Conservation (phyloP, 768 basidiomycete genomes). For the Kwoniella bestiolae region DNA sequence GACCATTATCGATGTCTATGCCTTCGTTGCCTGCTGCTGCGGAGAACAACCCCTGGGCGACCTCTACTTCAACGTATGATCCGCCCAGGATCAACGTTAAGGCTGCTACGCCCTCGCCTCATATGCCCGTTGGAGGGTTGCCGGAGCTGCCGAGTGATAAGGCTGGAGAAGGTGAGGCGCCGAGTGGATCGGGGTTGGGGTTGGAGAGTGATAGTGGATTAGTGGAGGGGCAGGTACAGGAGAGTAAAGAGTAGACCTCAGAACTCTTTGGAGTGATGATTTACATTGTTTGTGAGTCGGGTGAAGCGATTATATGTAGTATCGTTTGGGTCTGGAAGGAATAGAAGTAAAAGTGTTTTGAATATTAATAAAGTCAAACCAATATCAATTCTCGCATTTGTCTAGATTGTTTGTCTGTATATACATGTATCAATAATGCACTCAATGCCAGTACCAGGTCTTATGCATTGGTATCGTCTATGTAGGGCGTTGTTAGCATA, state of each 20-base stretch:
- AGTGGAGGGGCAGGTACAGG: background rate
- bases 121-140: constrained; percentile 4
- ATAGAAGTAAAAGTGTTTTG: no score
- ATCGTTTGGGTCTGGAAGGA: no score
- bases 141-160: constrained; percentile 11
- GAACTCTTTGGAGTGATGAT: no score
- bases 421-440: background rate
- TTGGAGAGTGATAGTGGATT: constrained; percentile 16
- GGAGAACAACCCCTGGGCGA: constrained; percentile 23
- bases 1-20: background rate
- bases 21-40: constrained; percentile 15
- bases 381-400: background rate
- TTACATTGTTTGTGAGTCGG: no score
- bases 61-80: background rate
- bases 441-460: background rate
- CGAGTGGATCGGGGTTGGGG: constrained; percentile 13
- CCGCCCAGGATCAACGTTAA: constrained; percentile 12
- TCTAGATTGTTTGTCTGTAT: background rate
- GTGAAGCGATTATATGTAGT: no score
- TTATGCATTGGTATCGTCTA: background rate
- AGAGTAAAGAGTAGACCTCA: constrained; percentile 8
- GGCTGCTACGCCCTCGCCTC: constrained; percentile 20
- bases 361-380: no score
- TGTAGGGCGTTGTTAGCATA: no score
- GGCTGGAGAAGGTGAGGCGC: constrained; percentile 16